Conservation (phyloP, 352 stramenopile species). For the Globisporangium cystogenes region DNA sequence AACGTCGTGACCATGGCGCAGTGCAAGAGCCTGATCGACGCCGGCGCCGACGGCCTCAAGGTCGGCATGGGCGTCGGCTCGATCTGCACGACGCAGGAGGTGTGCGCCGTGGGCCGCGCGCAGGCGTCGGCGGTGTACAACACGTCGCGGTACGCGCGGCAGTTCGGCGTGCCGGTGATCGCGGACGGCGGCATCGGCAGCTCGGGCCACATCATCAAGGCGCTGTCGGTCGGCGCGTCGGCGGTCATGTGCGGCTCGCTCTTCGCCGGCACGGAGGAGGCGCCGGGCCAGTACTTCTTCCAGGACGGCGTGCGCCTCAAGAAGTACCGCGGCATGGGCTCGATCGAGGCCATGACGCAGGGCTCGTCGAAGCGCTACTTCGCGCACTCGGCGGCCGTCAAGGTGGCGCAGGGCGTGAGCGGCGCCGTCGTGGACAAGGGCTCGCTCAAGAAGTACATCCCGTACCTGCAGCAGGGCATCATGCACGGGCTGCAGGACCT, state of each 20-base stretch:
- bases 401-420: slow-evolving; percentile 99
- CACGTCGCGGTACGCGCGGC: slow-evolving; percentile 92
- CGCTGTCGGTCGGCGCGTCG: slow-evolving; percentile 95
- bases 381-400: slow-evolving; percentile 88
- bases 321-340: slow-evolving; percentile 99
- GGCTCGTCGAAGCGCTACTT: slow-evolving; percentile 94
- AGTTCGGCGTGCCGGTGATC: slow-evolving; percentile 97
- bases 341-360: slow-evolving; percentile 98
- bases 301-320: slow-evolving; percentile 99
- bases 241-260: slow-evolving; percentile 99
- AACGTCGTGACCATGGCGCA: slow-evolving; percentile 99
- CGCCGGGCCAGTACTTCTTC: slow-evolving; percentile 99
- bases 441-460: slow-evolving; percentile 98
- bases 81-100: slow-evolving; percentile 99
- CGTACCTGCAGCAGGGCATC: slow-evolving; percentile 98
- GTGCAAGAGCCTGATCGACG: slow-evolving; percentile 98
- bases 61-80: slow-evolving; percentile 99
- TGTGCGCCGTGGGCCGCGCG: slow-evolving; percentile 97
- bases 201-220: slow-evolving; percentile 99
- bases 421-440: slow-evolving; percentile 99
- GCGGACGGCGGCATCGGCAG: slow-evolving; percentile 98
- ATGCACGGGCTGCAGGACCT: slow-evolving; percentile 98
- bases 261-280: slow-evolving; percentile 99
- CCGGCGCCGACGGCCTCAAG: slow-evolving; percentile 98
- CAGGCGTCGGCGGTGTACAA: slow-evolving; percentile 99